Conservation (phyloP, 192 early-diverging fungal species). For the Ambispora gerdemannii region DNA sequence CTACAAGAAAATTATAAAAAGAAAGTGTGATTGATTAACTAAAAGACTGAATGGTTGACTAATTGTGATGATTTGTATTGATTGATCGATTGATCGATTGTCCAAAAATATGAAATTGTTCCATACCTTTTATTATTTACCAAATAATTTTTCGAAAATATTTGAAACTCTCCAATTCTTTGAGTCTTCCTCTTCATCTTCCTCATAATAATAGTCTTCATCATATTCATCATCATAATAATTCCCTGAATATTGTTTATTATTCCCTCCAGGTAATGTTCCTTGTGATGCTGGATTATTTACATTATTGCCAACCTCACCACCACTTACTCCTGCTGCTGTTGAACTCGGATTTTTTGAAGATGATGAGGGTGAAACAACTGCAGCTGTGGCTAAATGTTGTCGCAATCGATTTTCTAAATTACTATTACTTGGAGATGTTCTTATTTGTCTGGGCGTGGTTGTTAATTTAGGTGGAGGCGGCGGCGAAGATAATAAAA, state of each 20-base stretch:
- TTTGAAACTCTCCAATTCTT: background rate
- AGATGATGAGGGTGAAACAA: no score
- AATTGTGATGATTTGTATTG: no score
- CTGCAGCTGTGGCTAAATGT: constrained; percentile 20
- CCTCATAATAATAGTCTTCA: background rate
- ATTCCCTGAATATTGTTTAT: background rate
- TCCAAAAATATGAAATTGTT: no score
- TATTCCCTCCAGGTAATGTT: no score
- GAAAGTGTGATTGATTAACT: no score
- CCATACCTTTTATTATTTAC: no score
- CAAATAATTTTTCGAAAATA: background rate
- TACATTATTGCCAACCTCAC: no score
- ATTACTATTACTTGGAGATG: background rate
- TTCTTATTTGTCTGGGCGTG: constrained; percentile 4
- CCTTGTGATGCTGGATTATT: no score
- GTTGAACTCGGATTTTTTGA: background rate
- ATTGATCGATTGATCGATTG: no score
- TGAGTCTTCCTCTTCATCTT: background rate
- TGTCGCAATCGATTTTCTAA: constrained; percentile 22
- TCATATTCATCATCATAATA: background rate
- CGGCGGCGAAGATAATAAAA: background rate
- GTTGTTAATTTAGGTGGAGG: constrained; percentile 14
- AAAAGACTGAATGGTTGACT: no score
- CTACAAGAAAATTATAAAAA: no score
- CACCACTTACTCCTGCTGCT: background rate